Evolutionary conservation across 225 moss, liverwort and hornwort genomes (phyloP), one percentile per base, ranked within the genome.

Genomic region (Marchantia polymorpha): DNA sequence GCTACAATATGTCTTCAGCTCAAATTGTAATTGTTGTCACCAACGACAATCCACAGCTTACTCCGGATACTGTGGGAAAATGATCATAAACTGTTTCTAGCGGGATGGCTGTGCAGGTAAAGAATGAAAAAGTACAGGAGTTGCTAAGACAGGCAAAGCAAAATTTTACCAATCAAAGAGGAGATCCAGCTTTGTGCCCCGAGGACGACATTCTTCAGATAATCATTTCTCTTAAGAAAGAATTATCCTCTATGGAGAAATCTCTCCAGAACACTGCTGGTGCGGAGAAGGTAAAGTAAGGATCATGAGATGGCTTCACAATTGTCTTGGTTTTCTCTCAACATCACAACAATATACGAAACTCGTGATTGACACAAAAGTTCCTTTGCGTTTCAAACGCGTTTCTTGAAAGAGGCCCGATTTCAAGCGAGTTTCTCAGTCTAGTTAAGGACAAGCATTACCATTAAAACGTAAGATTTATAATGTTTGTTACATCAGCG

Each of bases 241-340:
- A 86, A 80, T 72, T 90, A 27, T 12, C 78, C n/a, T 72, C 89
- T 2, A 75, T 92, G 69, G 92, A 89, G 76, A 87, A 92, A 48
- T 85, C 88, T 70, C 77, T 94, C 31, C 85, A 81, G 56, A 81
- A 83, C n/a, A 83, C 94, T 25, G 75, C 79, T 55, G 74, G 76
- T 69, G 87, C 88, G 0, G 87, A 82, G 75, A 89, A 94, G 92
- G 96, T 96, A 83, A 0, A 67, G 64, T 14, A 6, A 15, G 20
- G 58, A 17, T 58, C 15, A 56, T 10, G 3, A 56, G 58, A 58
- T 58, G 15, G 58, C 7, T 16, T 58, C 17, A 58, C 15, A 17
- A 58, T 39, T 39, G 39, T 2, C 39, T 39, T 39, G 39, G 39
- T 39, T 39, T 39, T 39, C 39, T 5, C 2, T 39, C 39, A 39